Evolutionary conservation across 1,284 basidiomycete species (phyloP).

Genomic region (Sutorius eximius): DNA sequence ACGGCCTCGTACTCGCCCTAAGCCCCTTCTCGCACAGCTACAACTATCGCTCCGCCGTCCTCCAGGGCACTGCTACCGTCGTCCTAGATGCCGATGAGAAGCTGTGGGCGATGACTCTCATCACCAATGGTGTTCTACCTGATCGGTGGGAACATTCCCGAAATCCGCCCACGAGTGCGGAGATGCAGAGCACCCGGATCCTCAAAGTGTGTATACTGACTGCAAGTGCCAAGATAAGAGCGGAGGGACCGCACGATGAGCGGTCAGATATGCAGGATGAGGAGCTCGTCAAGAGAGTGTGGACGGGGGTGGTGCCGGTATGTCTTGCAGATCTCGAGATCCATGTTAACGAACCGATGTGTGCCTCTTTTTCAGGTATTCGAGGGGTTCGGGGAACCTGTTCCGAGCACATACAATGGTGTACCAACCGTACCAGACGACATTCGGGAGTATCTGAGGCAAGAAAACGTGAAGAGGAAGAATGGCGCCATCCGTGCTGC

Average conservation of each 20-base stretch:
- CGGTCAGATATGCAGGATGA: slow-evolving; percentile 17
- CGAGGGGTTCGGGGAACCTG: slow-evolving; percentile 28
- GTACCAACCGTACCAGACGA: slow-evolving; percentile 17
- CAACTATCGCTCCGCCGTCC: slow-evolving; percentile 28
- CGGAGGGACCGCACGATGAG: slow-evolving; percentile 27
- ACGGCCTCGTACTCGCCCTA: slow-evolving; percentile 25
- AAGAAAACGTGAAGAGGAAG: slow-evolving; percentile 26
- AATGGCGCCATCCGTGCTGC: slow-evolving; percentile 21
- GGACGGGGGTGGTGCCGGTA: slow-evolving; percentile 30
- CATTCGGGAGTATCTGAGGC: slow-evolving; percentile 24
- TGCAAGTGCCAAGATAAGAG: slow-evolving; percentile 27
- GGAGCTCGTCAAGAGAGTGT: slow-evolving; percentile 18
- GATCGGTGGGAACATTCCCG: slow-evolving; percentile 25
- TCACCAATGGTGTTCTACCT: slow-evolving; percentile 27
- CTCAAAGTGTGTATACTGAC: slow-evolving; percentile 27
- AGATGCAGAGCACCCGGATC: slow-evolving; percentile 25
- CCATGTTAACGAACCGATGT: neutral
- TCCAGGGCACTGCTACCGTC: slow-evolving; percentile 21
- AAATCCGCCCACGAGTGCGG: slow-evolving; percentile 24
- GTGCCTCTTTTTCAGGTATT: slow-evolving; percentile 17
- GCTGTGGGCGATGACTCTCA: slow-evolving; percentile 26
- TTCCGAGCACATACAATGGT: slow-evolving; percentile 24
- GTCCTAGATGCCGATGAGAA: slow-evolving; percentile 23
- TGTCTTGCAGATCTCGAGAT: neutral
- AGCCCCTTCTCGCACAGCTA: slow-evolving; percentile 30